Evolutionary conservation across 1,284 basidiomycete species (phyloP), one percentile per base, ranked within the genome.

Genomic region (Ustilago esculenta): DNA sequence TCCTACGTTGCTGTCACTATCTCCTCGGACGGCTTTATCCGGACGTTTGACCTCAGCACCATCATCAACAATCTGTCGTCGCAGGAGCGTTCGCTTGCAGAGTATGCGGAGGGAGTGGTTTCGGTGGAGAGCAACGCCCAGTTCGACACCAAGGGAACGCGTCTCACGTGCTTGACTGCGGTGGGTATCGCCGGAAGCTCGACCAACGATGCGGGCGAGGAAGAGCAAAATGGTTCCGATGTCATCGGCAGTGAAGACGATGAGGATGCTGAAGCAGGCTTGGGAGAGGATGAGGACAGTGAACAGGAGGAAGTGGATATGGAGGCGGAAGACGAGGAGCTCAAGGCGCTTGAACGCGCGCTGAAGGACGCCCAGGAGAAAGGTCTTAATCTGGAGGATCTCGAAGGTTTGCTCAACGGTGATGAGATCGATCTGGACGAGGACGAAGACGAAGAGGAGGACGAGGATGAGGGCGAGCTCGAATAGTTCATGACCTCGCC

Each of bases 11-110:
- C 69, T 12, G 47, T 66, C 24, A 80, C 77, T 17, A 76, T 80
- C 59, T 78, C 73, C n/a, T 80, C 80, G 1, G 80, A 81, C 48
- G 80, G 80, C 7, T 56, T 65, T 9, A 72, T 81, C 41, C 75
- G 78, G 30, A 70, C 76, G 10, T 81, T 79, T 37, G 71, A 80
- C 42, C 61, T 80, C 23, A 47, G 46, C 10, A 2, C 48, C 14
- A 52, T 77, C 39, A 49, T 73, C 40, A 45, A 47, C 30, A 18
- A 27, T 10, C 56, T 65, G 12, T 43, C 50, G 1, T 43, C 44
- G 6, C 18, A 23, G 3, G 27, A 45, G 23, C 53, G 41, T 21
- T 20, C 53, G 5, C 29, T 56, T 7, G 20, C 44, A 17, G 44
- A 55, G 21, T 54, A 49, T 25, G 41, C 57, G 2, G 46, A 37